Percentiles rank a stretch among this genome's conserved stretches.
Evolutionary conservation across 306 rosid genomes (phyloP).

Genomic region (Carpinus fangiana): DNA sequence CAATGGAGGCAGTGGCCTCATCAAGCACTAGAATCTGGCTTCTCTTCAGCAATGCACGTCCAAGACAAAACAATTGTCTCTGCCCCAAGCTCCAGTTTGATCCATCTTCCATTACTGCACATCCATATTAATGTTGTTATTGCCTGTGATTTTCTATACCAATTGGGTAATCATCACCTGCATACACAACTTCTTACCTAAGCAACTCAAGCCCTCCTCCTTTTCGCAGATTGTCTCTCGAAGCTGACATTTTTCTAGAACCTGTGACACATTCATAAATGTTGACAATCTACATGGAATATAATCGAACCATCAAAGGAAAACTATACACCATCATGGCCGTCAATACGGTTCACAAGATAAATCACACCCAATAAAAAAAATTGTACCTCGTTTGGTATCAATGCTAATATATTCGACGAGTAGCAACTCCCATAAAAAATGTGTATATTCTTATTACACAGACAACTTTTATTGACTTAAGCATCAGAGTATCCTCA

Average conservation of each 20-base stretch:
- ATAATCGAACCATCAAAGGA: too few species aligned
- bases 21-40: neutral
- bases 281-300: too few species aligned
- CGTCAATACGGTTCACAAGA: too few species aligned
- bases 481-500: too few species aligned
- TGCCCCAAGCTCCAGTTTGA: constrained; percentile 40
- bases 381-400: too few species aligned
- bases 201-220: constrained; percentile 27
- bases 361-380: too few species aligned
- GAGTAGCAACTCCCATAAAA: too few species aligned
- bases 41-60: constrained; percentile 15
- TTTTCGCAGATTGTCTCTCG: constrained; percentile 23
- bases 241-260: constrained; percentile 36
- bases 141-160: neutral
- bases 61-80: constrained; percentile 33
- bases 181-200: constrained; percentile 16
- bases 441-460: too few species aligned
- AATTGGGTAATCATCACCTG: neutral
- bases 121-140: neutral
- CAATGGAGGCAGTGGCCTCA: neutral
- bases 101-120: constrained; percentile 34
- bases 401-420: too few species aligned
- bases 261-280: neutral
- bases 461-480: too few species aligned
- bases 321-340: too few species aligned